Conservation (phyloP, 768 basidiomycete genomes). For the Amylocystis lapponica region DNA sequence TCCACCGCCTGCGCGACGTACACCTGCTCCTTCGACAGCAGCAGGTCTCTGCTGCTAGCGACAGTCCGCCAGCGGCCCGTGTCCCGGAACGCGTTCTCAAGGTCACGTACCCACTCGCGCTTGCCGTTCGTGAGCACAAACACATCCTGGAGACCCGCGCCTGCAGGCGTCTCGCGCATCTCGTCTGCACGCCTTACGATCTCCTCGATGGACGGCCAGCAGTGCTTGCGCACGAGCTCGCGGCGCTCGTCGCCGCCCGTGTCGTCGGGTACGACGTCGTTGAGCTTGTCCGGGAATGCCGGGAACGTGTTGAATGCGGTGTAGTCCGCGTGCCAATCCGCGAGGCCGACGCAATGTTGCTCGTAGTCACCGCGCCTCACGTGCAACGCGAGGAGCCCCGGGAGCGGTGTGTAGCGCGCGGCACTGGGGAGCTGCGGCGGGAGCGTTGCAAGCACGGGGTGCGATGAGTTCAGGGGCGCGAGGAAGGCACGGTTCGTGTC, state of each 20-base stretch:
- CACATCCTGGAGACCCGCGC: slow-evolving; percentile 35
- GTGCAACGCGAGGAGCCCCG: slow-evolving; percentile 52
- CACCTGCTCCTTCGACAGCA: slow-evolving; percentile 47
- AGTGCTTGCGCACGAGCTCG: slow-evolving; percentile 38
- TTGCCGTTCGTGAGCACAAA: slow-evolving; percentile 66
- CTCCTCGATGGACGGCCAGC: slow-evolving; percentile 45
- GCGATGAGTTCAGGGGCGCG: slow-evolving; percentile 5
- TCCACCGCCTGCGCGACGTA: slow-evolving; percentile 56
- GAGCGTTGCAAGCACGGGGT: slow-evolving; percentile 8
- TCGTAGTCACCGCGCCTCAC: slow-evolving; percentile 52
- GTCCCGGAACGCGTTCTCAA: slow-evolving; percentile 34
- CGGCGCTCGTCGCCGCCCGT: slow-evolving; percentile 17
- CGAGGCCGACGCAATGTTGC: slow-evolving; percentile 40
- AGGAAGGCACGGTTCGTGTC: slow-evolving; percentile 15
- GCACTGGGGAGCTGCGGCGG: slow-evolving; percentile 4
- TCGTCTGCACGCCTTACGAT: slow-evolving; percentile 39
- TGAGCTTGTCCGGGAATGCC: slow-evolving; percentile 41
- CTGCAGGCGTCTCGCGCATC: slow-evolving; percentile 13
- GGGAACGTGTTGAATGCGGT: slow-evolving; percentile 51
- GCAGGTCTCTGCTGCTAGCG: slow-evolving; percentile 50
- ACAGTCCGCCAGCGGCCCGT: slow-evolving; percentile 42
- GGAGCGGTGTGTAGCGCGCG: slow-evolving; percentile 25
- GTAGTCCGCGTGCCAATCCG: slow-evolving; percentile 33
- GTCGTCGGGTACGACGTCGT: slow-evolving; percentile 16
- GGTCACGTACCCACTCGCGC: slow-evolving; percentile 40